Conservation (phyloP, 2,329 filamentous ascomycete genomes). For the Cladorrhinum sp. region DNA sequence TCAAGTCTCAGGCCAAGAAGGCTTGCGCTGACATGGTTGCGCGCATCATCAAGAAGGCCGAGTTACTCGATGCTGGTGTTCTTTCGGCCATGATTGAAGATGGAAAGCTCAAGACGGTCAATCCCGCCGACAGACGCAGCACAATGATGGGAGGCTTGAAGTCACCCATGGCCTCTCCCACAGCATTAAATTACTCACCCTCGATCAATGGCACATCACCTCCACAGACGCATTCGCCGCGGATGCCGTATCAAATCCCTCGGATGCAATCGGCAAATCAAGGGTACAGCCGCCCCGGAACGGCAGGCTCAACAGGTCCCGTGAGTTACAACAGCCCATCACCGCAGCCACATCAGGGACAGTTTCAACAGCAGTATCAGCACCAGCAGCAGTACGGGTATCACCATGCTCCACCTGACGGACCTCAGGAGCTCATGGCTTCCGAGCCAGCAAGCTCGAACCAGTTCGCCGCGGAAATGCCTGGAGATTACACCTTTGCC, state of each 20-base stretch:
- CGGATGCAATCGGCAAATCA: constrained; percentile 37
- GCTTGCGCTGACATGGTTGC: constrained; percentile 66
- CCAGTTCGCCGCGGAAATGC: constrained; percentile 37
- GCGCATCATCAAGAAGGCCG: constrained; percentile 68
- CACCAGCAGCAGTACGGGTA: constrained; percentile 6
- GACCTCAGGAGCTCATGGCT: constrained; percentile 37
- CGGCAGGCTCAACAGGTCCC: constrained; percentile 30
- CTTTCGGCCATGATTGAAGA: constrained; percentile 55
- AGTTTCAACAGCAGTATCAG: constrained; percentile 4
- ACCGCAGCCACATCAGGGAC: neutral
- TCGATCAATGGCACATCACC: constrained; percentile 29
- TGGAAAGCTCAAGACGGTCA: constrained; percentile 30
- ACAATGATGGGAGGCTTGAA: constrained; percentile 12
- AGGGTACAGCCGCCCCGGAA: constrained; percentile 32
- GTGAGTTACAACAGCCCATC: constrained; percentile 15
- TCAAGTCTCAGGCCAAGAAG: constrained; percentile 64
- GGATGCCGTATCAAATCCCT: constrained; percentile 40
- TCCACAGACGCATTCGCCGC: constrained; percentile 32
- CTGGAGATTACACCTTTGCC: constrained; percentile 48
- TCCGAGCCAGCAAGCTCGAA: constrained; percentile 15
- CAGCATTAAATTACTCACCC: constrained; percentile 22
- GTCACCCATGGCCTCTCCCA: constrained; percentile 26
- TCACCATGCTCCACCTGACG: too few relatives aligned
- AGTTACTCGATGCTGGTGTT: constrained; percentile 63
- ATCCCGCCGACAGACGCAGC: constrained; percentile 50